A percentile compares a stretch with the other conserved stretches of the same genome.
Conservation (phyloP, 2,329 filamentous ascomycete genomes). For the Aureobasidium sp. region DNA sequence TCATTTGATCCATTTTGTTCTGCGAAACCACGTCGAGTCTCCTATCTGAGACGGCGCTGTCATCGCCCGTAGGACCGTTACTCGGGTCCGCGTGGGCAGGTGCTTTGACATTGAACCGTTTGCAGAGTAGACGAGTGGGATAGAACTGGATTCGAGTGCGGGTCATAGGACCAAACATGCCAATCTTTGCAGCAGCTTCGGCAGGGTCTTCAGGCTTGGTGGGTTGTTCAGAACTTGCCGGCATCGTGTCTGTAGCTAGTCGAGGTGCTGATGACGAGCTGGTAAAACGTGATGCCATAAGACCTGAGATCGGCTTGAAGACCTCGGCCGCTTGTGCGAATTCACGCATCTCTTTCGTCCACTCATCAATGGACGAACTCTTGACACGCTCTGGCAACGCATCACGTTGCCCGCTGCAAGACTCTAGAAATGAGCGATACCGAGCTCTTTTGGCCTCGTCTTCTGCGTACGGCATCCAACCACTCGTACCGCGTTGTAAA, state of each 20-base stretch:
- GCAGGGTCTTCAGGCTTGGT: slow-evolving; percentile 54
- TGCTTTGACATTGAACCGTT: slow-evolving; percentile 80
- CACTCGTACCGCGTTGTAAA: slow-evolving; percentile 43
- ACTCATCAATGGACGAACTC: slow-evolving; percentile 58
- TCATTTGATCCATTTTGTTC: slow-evolving; percentile 47
- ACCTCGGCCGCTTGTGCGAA: slow-evolving; percentile 68
- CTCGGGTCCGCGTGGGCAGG: slow-evolving; percentile 51
- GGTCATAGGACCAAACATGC: slow-evolving; percentile 90
- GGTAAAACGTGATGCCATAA: slow-evolving; percentile 92
- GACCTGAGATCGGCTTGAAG: slow-evolving; percentile 83
- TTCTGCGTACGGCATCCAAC: slow-evolving; percentile 77
- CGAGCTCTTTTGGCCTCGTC: slow-evolving; percentile 70
- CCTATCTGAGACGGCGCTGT: slow-evolving; percentile 17
- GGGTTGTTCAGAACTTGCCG: background rate
- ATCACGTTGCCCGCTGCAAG: slow-evolving; percentile 56
- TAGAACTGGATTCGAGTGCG: slow-evolving; percentile 63
- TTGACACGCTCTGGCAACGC: slow-evolving; percentile 49
- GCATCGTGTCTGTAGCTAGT: slow-evolving; percentile 27
- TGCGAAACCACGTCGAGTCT: slow-evolving; percentile 45
- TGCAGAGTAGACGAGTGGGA: slow-evolving; percentile 80
- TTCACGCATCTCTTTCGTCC: slow-evolving; percentile 69
- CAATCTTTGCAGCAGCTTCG: slow-evolving; percentile 76
- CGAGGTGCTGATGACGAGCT: slow-evolving; percentile 44
- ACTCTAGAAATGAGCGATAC: slow-evolving; percentile 74
- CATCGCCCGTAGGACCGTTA: slow-evolving; percentile 27